phyloP scores from a whole-genome alignment of 179 eudicot species.

The Beta macrorhiza region DNA sequence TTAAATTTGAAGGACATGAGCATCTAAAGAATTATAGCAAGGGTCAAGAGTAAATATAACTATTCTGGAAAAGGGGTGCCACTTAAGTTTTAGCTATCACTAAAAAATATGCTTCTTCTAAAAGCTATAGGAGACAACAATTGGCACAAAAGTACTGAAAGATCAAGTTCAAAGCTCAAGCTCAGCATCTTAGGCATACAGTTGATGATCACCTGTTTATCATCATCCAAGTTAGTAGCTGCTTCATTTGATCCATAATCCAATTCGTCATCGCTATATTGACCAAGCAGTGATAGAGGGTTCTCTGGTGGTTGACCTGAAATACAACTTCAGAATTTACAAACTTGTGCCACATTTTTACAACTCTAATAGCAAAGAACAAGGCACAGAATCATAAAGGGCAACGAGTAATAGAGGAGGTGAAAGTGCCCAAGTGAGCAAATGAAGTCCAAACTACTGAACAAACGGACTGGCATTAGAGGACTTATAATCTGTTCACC shows the following conservation, averaged over 20 bases:
- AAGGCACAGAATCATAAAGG: constrained; percentile 4
- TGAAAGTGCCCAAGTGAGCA: constrained; percentile 21
- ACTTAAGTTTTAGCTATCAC: neutral
- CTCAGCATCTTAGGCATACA: neutral
- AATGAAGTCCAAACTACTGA: constrained; percentile 23
- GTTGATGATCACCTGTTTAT: constrained; percentile 53
- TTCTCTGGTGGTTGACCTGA: constrained; percentile 73
- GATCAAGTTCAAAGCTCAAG: constrained; percentile 4
- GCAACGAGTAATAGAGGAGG: constrained; percentile 1
- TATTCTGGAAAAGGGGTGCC: neutral
- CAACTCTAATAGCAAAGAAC: constrained; percentile 16
- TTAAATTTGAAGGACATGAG: neutral
- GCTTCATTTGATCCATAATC: constrained; percentile 60
- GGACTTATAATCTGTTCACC: constrained; percentile 37
- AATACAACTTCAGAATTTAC: constrained; percentile 31
- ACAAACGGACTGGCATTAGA: constrained; percentile 28
- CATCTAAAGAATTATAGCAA: neutral
- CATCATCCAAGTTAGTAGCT: constrained; percentile 29
- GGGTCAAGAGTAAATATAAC: neutral
- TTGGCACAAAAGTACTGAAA: neutral
- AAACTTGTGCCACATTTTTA: constrained; percentile 11
- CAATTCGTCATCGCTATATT: constrained; percentile 90
- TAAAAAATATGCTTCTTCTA: neutral
- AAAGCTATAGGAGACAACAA: neutral
- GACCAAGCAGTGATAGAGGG: constrained; percentile 85